Percentiles rank a stretch among this genome's conserved stretches.
phyloP scores from a whole-genome alignment of 306 rosid genomes.

The Gastrolobium villosum region DNA sequence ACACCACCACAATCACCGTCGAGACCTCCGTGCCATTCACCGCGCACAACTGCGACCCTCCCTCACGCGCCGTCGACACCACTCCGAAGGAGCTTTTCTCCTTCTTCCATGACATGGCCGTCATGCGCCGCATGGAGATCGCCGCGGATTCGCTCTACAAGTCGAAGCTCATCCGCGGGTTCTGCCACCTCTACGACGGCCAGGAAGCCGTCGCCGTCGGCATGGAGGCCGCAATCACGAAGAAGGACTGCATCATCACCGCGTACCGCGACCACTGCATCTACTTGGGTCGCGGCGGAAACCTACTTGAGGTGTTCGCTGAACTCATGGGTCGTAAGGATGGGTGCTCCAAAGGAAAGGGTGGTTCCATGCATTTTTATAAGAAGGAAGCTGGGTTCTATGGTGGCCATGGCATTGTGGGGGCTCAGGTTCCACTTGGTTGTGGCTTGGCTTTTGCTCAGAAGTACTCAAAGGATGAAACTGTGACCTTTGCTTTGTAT shows the following conservation, averaged over 20 bases:
- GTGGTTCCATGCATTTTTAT: slow-evolving; percentile 97
- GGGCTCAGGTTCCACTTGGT: slow-evolving; percentile 93
- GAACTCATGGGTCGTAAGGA: slow-evolving; percentile 86
- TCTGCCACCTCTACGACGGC: slow-evolving; percentile 95
- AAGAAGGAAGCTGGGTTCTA: slow-evolving; percentile 76
- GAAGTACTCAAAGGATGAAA: slow-evolving; percentile 78
- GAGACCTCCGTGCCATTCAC: slow-evolving; percentile 88
- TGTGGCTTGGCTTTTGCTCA: slow-evolving; percentile 92
- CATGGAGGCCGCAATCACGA: slow-evolving; percentile 87
- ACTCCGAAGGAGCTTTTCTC: slow-evolving; percentile 64
- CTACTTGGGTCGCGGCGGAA: slow-evolving; percentile 83
- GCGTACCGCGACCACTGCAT: slow-evolving; percentile 93
- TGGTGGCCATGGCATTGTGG: slow-evolving; percentile 95
- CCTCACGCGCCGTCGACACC: slow-evolving; percentile 84
- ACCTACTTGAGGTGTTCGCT: slow-evolving; percentile 61
- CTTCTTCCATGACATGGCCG: slow-evolving; percentile 81
- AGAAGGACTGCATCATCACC: slow-evolving; percentile 74
- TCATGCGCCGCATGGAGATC: slow-evolving; percentile 95
- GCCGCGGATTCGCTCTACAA: slow-evolving; percentile 97
- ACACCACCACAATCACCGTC: slow-evolving; percentile 59
- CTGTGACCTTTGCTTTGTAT: slow-evolving; percentile 80
- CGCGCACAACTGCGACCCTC: slow-evolving; percentile 72
- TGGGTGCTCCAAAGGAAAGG: slow-evolving; percentile 89
- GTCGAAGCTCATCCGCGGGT: slow-evolving; percentile 92
- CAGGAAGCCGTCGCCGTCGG: slow-evolving; percentile 92